These are phyloP conservation scores for Rhododendron griersonianum DNA, from an alignment of 148 eudicot genomes.

Conservation along the genomic window DNA sequence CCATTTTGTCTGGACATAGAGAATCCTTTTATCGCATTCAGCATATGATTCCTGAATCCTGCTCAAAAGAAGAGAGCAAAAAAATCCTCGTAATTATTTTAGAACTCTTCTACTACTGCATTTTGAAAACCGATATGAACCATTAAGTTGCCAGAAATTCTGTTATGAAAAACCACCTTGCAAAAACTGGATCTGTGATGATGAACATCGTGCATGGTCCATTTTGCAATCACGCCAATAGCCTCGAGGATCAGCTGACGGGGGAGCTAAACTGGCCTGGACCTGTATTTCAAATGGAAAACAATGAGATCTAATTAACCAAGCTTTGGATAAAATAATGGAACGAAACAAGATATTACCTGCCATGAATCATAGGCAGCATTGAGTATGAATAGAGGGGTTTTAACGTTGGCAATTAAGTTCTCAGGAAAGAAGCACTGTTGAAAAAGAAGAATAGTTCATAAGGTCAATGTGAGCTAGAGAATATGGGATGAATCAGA, in stretches of 20 bases:
- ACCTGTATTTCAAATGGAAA: constrained; percentile 38
- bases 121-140: neutral
- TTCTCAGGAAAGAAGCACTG: constrained; percentile 99
- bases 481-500: constrained; percentile 1
- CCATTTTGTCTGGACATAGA: constrained; percentile 57
- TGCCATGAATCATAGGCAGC: constrained; percentile 99
- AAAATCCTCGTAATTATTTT: neutral
- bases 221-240: constrained; percentile 63
- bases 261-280: constrained; percentile 71
- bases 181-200: constrained; percentile 73
- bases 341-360: constrained; percentile 32
- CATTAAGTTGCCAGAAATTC: neutral
- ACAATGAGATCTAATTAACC: neutral
- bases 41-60: constrained; percentile 78
- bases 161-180: constrained; percentile 46
- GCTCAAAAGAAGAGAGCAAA: constrained; percentile 16
- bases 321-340: neutral
- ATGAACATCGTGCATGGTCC: constrained; percentile 63
- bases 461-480: neutral
- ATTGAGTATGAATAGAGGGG: constrained; percentile 87
- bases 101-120: neutral
- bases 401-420: constrained; percentile 55
- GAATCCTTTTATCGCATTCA: constrained; percentile 59
- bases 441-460: constrained; percentile 7
- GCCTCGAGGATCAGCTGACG: constrained; percentile 71